These are phyloP conservation scores for Pichia sp. DNA, from an alignment of 1,139 yeast genomes.

Conservation along the genomic window DNA sequence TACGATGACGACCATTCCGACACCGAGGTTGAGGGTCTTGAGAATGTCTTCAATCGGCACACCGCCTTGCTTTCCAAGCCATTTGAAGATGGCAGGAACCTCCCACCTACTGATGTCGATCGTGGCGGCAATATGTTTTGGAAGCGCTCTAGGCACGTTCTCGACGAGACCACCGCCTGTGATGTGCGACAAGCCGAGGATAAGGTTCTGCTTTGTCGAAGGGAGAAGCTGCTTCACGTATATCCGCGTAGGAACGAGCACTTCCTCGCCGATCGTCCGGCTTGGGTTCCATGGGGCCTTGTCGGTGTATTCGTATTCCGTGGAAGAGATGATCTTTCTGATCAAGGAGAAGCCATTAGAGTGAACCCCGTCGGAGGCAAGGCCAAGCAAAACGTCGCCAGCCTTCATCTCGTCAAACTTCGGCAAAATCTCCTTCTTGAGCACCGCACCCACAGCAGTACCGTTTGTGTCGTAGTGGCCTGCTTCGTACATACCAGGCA, in stretches of 20 bases:
- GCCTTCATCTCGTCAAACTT: constrained; percentile 56
- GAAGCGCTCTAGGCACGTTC: constrained; percentile 93
- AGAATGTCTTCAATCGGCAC: constrained; percentile 81
- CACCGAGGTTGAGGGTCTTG: constrained; percentile 92
- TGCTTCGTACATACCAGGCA: constrained; percentile 97
- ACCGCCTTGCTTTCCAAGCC: constrained; percentile 90
- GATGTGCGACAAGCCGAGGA: constrained; percentile 91
- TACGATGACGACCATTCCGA: constrained; percentile 94
- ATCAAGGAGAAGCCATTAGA: constrained; percentile 96
- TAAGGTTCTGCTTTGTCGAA: constrained; percentile 59
- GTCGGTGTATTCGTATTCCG: constrained; percentile 63
- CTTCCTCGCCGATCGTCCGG: constrained; percentile 77
- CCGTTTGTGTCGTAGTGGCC: constrained; percentile 98
- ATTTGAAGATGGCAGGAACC: constrained; percentile 83
- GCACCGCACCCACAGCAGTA: constrained; percentile 99
- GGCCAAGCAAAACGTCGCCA: constrained; percentile 82
- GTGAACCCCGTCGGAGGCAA: constrained; percentile 89
- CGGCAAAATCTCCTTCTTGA: constrained; percentile 71
- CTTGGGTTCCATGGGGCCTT: constrained; percentile 82
- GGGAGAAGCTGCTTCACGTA: constrained; percentile 88
- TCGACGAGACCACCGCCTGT: constrained; percentile 98
- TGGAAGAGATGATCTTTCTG: constrained; percentile 84
- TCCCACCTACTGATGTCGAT: constrained; percentile 79
- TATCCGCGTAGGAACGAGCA: constrained; percentile 85
- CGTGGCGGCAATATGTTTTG: constrained; percentile 70